Evolutionary conservation across 768 basidiomycete genomes (phyloP), one percentile per base, ranked within the genome.

Genomic region (Tremella mesenterica): DNA sequence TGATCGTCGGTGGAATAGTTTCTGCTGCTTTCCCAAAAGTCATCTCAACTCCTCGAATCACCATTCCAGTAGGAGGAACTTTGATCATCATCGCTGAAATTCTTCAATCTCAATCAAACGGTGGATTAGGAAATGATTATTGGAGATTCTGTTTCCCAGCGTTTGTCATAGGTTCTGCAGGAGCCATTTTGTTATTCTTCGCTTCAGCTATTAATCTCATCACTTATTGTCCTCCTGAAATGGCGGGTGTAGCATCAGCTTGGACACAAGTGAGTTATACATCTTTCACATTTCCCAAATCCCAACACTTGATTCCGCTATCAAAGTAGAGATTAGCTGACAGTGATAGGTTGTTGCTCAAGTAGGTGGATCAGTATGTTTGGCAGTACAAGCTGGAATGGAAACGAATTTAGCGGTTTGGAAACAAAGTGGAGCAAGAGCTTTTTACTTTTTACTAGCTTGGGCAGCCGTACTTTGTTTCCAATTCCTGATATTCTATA

Each of bases 341-440:
- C n/a, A n/a, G n/a, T n/a, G n/a, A n/a, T n/a, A n/a, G n/a, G n/a
- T n/a, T n/a, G 20, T 53, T 26, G 50, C 61, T 47, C 61, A 67
- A 56, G 52, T 66, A 20, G 67, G 61, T 7, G 64, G 61, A 13
- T 61, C 67, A 30, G 53, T 72, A 44, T 56, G 56, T n/a, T 51
- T 72, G 6, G 67, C 69, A 21, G 69, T 70, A 4, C 65, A 69
- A 50, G 71, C 71, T 20, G 68, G 64, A 14, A 53, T 72, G 21
- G 59, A 61, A n/a, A 57, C 56, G 41, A 53, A 63, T 48, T 56
- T 62, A 25, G 41, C 68, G 16, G 31, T 50, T 26, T 72, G 71
- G 71, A 53, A 61, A 44, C 30, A 58, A 16, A 51, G 52, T 16
- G 53, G 55, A 13, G 56, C 52, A 23, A 52, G 64, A 50, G 62